Base-by-base conservation (phyloP, 2,329 filamentous ascomycete species). In the Aschersonia sp. region DNA sequence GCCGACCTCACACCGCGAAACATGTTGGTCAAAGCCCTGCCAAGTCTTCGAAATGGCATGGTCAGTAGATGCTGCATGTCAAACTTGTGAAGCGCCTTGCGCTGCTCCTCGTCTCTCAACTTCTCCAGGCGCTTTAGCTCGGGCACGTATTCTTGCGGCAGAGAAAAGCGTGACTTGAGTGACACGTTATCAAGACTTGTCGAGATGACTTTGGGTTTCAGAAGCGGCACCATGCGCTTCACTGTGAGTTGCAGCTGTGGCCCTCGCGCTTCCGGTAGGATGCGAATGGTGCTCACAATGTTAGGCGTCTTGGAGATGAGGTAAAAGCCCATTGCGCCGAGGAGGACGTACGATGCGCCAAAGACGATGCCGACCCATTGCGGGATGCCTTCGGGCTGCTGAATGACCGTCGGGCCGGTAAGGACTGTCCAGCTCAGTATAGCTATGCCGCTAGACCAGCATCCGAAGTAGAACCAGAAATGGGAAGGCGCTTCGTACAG, bases 401-500 rank as follows among this genome's bases (percentile, higher is more conserved):
- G 46, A 10, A 65, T 53, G 6, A 58, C 58, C 30, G 55, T 49
- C 7, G 60, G 61, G 7, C 60, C 63, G 12, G 64, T 67, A 45
- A 65, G 49, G 8, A 50, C 54, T 5, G 63, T 63, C 64, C 64
- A 67, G 1, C 54, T 49, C 14, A 67, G 50, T 32, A 67, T 60
- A 6, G 57, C 73, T 29, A 69, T 51, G 2, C 74, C 74, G 30
- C 76, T 72, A 11, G 66, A 60, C 61, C 81, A 80, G 57, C 76
- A 77, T 43, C 76, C 74, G 54, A 76, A 58, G 52, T 82, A 71
- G 60, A 80, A 83, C 63, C 72, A 70, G 49, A 74, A 73, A 56
- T 85, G 80, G 1, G 79, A 78, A 11, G 78, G 78, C 1, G 75
- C 73, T 56, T 81, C 70, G 66, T 84, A 87, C 42, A 87, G 68